Evolutionary conservation across 2,329 filamentous ascomycete genomes (phyloP).

Genomic region (Sclerotinia spermophila): DNA sequence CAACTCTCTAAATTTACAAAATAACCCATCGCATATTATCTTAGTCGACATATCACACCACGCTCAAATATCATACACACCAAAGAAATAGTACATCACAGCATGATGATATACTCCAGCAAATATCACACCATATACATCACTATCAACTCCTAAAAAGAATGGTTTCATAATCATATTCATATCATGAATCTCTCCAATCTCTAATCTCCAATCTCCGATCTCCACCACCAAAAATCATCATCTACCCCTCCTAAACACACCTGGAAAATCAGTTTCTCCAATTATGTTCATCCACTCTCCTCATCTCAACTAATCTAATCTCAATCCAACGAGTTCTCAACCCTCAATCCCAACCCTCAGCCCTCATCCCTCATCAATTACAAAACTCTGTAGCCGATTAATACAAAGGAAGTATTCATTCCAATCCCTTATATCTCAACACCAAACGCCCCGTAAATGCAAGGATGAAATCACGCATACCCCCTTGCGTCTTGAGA

Average conservation of each 20-base stretch:
- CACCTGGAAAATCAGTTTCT: too few species aligned
- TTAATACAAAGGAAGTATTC: background rate
- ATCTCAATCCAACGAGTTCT: background rate
- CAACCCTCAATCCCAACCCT: background rate
- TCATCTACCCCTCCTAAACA: too few species aligned
- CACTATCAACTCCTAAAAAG: background rate
- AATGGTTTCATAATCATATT: background rate
- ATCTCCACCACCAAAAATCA: background rate
- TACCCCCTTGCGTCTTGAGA: background rate
- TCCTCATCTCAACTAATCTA: background rate
- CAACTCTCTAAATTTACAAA: background rate
- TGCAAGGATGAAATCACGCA: background rate
- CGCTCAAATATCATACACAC: fast-evolving
- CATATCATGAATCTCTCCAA: background rate
- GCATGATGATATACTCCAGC: background rate
- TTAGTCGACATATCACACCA: background rate
- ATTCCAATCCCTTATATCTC: background rate
- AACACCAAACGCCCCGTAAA: background rate
- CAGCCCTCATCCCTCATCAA: too few species aligned
- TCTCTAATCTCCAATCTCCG: background rate
- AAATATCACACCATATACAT: background rate
- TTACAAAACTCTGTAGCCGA: background rate
- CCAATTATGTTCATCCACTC: background rate
- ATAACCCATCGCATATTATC: fast-evolving
- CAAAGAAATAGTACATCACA: background rate